Conservation (phyloP, 176 grass and related monocot genomes). For the Luzula sylvatica region DNA sequence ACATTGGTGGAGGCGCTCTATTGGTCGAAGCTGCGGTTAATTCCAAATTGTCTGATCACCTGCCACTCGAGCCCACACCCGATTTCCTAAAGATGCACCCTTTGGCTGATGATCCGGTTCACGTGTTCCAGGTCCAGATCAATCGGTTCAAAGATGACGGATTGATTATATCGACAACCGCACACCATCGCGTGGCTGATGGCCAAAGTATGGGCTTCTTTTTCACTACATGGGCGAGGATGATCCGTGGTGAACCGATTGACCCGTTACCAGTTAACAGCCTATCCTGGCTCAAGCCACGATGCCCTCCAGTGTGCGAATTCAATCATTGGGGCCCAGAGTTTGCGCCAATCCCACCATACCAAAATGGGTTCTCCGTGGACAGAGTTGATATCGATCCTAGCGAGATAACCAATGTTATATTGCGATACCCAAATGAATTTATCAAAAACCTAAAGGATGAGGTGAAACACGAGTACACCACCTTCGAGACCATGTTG, state of each 20-base stretch:
- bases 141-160: conserved; percentile 44
- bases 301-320: conserved; percentile 14
- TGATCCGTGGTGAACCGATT: conserved; percentile 17
- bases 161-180: conserved; percentile 24
- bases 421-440: conserved; percentile 51
- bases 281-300: conserved; percentile 11
- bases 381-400: background rate
- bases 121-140: conserved; percentile 45
- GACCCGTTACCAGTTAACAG: conserved; percentile 8
- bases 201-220: conserved; percentile 46
- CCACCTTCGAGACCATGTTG: conserved; percentile 47
- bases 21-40: conserved; percentile 36
- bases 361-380: background rate
- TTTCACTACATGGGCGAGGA: conserved; percentile 41
- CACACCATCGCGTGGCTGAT: conserved; percentile 42
- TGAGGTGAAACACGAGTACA: conserved; percentile 31
- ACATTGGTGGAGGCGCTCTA: conserved; percentile 33
- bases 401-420: conserved; percentile 25
- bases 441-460: conserved; percentile 41
- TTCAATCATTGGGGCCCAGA: conserved; percentile 40
- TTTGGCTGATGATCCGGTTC: conserved; percentile 17
- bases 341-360: conserved; percentile 13
- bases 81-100: conserved; percentile 23
- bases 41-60: conserved; percentile 7
- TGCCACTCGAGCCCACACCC: conserved; percentile 30